Conservation (phyloP, 2,329 filamentous ascomycete species). For the Pyricularia sp. region DNA sequence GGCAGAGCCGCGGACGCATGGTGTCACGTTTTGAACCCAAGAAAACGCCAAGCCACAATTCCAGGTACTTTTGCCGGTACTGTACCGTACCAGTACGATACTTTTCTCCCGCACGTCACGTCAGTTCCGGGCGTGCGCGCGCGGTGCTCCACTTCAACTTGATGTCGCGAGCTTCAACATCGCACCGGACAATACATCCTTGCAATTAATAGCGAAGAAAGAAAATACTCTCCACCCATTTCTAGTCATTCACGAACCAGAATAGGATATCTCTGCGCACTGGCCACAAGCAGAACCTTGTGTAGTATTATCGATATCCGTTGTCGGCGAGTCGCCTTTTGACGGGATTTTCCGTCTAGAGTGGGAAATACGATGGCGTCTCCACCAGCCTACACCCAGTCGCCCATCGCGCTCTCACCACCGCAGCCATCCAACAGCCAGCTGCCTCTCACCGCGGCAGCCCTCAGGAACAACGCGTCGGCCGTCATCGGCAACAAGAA, state of each 20-base stretch:
- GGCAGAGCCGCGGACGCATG: not conserved
- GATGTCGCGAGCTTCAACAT: not conserved
- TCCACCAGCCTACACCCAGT: slow-evolving; percentile 27
- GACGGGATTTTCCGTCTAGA: slow-evolving; percentile 11
- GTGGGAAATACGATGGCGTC: slow-evolving; percentile 37
- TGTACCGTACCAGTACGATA: not conserved
- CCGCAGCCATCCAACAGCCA: slow-evolving; percentile 40
- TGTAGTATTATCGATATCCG: not conserved
- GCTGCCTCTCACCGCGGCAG: slow-evolving; percentile 26
- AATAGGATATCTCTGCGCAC: not conserved
- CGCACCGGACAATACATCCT: not conserved
- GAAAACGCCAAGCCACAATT: not conserved
- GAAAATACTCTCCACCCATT: not conserved
- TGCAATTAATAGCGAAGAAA: not conserved
- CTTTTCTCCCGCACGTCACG: not conserved
- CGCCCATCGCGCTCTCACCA: slow-evolving; percentile 45
- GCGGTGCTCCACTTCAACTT: not conserved
- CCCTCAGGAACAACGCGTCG: not conserved
- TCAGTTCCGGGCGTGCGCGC: not conserved
- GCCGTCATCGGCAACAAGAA: slow-evolving; percentile 38
- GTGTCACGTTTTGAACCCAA: not conserved
- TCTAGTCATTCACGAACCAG: not conserved
- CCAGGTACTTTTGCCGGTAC: not conserved
- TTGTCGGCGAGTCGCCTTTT: not conserved
- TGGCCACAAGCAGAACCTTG: not conserved